Conservation (phyloP, 768 basidiomycete species). For the Daedalea quercina region DNA sequence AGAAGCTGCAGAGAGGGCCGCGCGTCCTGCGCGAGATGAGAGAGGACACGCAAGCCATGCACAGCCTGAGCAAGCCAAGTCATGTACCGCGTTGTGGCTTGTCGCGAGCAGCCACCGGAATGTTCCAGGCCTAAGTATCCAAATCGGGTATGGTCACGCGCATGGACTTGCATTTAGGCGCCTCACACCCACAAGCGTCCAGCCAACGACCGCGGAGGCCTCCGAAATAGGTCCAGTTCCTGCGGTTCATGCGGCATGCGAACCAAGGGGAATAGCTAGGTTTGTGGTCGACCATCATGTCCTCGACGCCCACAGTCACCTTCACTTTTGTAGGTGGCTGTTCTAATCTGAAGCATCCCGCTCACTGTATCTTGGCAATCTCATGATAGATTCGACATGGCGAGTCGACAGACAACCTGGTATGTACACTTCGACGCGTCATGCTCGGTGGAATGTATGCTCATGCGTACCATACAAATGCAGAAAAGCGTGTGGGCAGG, state of each 20-base stretch:
- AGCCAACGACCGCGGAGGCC: no score
- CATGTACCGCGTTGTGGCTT: neutral
- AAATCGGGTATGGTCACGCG: no score
- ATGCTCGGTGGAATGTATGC: neutral
- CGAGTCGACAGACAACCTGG: conserved; percentile 72
- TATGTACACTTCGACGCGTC: conserved; percentile 23
- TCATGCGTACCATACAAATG: neutral
- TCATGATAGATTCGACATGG: conserved; percentile 62
- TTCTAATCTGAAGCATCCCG: no score
- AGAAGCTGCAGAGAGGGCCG: conserved; percentile 13
- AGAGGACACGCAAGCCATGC: conserved; percentile 11
- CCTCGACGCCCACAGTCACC: conserved; percentile 12
- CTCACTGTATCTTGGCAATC: neutral
- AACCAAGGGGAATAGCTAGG: no score
- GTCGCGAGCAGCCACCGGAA: conserved; percentile 7
- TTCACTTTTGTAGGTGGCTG: conserved; percentile 26
- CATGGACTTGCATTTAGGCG: no score
- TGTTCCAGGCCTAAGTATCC: conserved; percentile 5
- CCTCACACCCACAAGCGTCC: no score
- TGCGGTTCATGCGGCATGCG: no score
- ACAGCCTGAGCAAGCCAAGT: conserved; percentile 5
- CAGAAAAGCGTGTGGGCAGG: conserved; percentile 64
- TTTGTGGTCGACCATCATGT: neutral
- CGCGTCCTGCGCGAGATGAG: conserved; percentile 19
- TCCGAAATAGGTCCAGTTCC: no score